Evolutionary conservation across 495 filamentous ascomycete species (phyloP), one percentile per base, ranked within the genome.

Genomic region (Trichocladium antarcticum): DNA sequence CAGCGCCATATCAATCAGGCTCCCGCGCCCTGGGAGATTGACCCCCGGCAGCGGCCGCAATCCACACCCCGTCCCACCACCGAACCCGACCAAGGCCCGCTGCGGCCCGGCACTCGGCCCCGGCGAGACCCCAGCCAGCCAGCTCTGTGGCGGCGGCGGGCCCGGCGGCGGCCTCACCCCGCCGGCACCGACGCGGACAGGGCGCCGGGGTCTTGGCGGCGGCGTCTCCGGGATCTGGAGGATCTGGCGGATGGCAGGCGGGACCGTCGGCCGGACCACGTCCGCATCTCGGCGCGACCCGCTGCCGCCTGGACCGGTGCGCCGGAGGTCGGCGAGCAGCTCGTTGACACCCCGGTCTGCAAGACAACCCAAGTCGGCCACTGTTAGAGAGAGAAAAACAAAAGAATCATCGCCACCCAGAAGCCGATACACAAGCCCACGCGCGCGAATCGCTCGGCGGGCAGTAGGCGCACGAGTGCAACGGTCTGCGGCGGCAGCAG

Each of bases 171-270:
- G 61, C 48, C 78, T 72, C 50, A 67, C 45, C 24, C 74, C 72
- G 35, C 53, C 48, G 59, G 56, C 64, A 63, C 64, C 69, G 46
- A 57, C 58, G 22, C 73, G 65, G 43, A 60, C 57, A 45, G 71
- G 72, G 19, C 72, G 70, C 37, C 83, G 79, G 28, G 83, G 83
- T 14, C 66, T 67, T 6, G 83, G 84, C 10, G 77, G 69, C n/a
- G 80, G 78, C 22, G 78, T 77, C 55, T 88, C 84, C 29, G 82
- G 82, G 21, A 87, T 69, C 39, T 83, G 75, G 27, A 90, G 73
- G 36, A 89, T 74, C 28, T 76, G 57, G 22, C 73, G 68, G 53
- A 77, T 66, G 20, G 63, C 57, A n/a, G 74, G 74, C 7, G 69
- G 74, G 6, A 78, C 64, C 17, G 67, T 74, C 1, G 71, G 60